Percentiles rank a stretch among this genome's conserved stretches.
Evolutionary conservation across 2,329 filamentous ascomycete species (phyloP).

Genomic region (Chaetomium globosum): DNA sequence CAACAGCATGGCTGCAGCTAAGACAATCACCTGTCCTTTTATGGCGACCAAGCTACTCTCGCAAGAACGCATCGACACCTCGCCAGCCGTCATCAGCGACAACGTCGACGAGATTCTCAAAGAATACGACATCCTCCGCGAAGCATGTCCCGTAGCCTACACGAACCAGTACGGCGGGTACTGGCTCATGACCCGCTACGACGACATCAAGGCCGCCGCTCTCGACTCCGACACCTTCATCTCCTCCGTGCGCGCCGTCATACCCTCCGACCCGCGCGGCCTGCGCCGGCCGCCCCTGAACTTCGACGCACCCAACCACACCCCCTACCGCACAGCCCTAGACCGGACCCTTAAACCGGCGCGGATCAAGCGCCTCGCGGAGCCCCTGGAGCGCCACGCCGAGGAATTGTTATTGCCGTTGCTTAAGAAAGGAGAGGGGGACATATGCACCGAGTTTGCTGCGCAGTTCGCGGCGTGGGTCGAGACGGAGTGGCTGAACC

Average conservation of each 20-base stretch:
- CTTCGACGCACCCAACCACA: slow-evolving; percentile 18
- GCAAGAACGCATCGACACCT: slow-evolving; percentile 11
- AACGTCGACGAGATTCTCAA: neutral
- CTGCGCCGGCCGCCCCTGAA: slow-evolving; percentile 18
- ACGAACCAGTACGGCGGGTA: slow-evolving; percentile 16
- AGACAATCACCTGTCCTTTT: neutral
- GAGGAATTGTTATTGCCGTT: neutral
- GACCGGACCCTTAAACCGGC: slow-evolving; percentile 15
- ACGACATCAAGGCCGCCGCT: slow-evolving; percentile 12
- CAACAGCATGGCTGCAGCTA: neutral
- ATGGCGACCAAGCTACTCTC: neutral
- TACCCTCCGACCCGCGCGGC: slow-evolving; percentile 26
- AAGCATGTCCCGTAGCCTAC: slow-evolving; percentile 1
- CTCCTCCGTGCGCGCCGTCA: slow-evolving; percentile 26
- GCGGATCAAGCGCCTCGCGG: slow-evolving; percentile 7
- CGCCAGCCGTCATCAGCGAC: slow-evolving; percentile 7
- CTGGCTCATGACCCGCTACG: slow-evolving; percentile 16
- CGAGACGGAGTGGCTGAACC: slow-evolving; percentile 17
- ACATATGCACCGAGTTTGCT: slow-evolving; percentile 17
- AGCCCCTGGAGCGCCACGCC: neutral
- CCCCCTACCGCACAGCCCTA: slow-evolving; percentile 15
- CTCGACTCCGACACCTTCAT: slow-evolving; percentile 23
- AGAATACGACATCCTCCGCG: slow-evolving; percentile 11
- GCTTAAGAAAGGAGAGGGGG: neutral
- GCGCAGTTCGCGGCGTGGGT: slow-evolving; percentile 16